Evolutionary conservation across 331 rosid species (phyloP).

Genomic region (Quercus tomentella): DNA sequence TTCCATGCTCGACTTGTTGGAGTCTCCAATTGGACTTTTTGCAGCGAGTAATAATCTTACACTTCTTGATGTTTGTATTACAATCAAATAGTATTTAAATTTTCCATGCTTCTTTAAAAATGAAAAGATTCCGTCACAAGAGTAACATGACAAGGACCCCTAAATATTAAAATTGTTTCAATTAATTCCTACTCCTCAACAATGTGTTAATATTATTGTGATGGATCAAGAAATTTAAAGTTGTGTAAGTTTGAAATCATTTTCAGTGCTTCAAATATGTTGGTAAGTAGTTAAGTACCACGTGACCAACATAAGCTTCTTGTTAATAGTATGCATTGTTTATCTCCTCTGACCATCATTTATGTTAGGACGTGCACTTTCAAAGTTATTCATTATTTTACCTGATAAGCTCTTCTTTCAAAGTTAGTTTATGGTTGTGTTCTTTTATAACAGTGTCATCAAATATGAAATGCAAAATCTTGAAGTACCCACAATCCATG

Average conservation of each 20-base stretch:
- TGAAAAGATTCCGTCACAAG: background rate
- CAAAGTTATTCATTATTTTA: background rate
- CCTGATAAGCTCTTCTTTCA: background rate
- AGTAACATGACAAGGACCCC: background rate
- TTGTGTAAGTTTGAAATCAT: background rate
- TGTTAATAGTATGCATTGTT: background rate
- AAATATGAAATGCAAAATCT: slow-evolving; percentile 16
- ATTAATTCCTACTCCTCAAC: background rate
- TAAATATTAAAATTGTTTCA: background rate
- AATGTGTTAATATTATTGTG: too few species aligned
- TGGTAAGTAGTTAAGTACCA: background rate
- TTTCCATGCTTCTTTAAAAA: background rate
- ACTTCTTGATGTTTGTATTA: background rate
- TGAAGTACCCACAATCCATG: slow-evolving; percentile 16
- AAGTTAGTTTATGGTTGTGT: background rate
- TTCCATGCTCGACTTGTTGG: slow-evolving; percentile 42
- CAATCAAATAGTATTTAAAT: background rate
- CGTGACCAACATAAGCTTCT: background rate
- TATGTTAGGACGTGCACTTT: background rate
- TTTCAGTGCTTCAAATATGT: background rate
- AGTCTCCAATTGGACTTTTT: slow-evolving; percentile 25
- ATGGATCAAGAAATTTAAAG: background rate
- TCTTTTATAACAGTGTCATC: background rate
- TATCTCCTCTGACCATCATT: too few species aligned
- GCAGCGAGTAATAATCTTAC: slow-evolving; percentile 35